Evolutionary conservation across 176 grass and related monocot species (phyloP).

Genomic region (Thalia dealbata): DNA sequence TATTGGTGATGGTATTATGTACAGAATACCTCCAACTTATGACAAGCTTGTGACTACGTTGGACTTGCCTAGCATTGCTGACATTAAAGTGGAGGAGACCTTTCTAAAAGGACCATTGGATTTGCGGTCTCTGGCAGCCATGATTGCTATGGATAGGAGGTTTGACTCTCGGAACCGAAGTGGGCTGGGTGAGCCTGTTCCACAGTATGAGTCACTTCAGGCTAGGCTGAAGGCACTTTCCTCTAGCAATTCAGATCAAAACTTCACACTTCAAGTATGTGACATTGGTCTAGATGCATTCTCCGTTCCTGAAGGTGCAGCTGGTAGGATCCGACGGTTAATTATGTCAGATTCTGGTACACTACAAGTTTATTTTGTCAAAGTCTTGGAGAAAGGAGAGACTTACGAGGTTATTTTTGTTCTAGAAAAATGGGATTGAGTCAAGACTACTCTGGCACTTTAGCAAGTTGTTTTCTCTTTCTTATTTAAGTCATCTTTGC

Average conservation of each 20-base stretch:
- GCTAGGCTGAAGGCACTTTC: conserved; percentile 48
- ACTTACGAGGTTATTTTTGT: conserved; percentile 80
- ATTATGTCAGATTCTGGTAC: conserved; percentile 80
- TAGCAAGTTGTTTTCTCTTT: not conserved
- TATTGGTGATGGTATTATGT: conserved; percentile 75
- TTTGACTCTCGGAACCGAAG: conserved; percentile 44
- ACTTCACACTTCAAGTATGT: conserved; percentile 70
- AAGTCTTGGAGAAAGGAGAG: conserved; percentile 99
- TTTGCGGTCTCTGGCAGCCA: conserved; percentile 55
- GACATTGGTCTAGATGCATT: conserved; percentile 54
- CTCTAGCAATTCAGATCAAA: conserved; percentile 30
- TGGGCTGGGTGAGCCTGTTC: conserved; percentile 67
- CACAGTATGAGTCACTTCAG: conserved; percentile 81
- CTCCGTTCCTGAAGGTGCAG: conserved; percentile 86
- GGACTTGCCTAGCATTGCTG: conserved; percentile 72
- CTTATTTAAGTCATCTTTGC: conserved; percentile 4
- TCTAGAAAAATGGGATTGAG: conserved; percentile 17
- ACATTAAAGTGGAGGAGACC: conserved; percentile 64
- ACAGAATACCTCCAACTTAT: conserved; percentile 69
- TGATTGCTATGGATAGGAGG: conserved; percentile 53
- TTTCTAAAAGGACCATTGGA: conserved; percentile 61
- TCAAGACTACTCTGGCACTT: not conserved
- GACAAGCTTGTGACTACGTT: conserved; percentile 74
- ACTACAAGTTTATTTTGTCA: conserved; percentile 91
- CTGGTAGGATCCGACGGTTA: conserved; percentile 75